A percentile compares a stretch with the other conserved stretches of the same genome.
phyloP scores from a whole-genome alignment of 352 stramenopile species.

The Pythium insidiosum region DNA sequence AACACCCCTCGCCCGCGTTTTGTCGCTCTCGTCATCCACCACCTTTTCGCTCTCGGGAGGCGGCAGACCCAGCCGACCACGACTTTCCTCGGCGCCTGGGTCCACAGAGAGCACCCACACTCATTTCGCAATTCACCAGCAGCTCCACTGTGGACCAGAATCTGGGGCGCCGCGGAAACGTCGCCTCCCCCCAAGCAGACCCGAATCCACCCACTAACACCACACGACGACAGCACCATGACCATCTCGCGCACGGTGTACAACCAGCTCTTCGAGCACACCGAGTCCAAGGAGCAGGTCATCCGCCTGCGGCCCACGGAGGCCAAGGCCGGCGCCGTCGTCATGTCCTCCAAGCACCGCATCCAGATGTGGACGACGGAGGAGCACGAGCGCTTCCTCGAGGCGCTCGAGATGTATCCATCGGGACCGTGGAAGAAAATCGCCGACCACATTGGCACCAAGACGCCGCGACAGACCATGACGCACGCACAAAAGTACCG shows the following conservation, averaged over 20 bases:
- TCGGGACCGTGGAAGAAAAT: slow-evolving; percentile 82
- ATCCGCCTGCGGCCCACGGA: slow-evolving; percentile 73
- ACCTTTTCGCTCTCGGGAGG: slow-evolving; percentile 16
- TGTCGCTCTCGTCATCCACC: slow-evolving; percentile 13
- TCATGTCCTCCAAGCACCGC: slow-evolving; percentile 75
- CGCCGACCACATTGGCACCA: slow-evolving; percentile 77
- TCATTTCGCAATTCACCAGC: slow-evolving; percentile 21
- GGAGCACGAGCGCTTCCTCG: slow-evolving; percentile 80
- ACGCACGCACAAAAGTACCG: slow-evolving; percentile 81
- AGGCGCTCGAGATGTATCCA: slow-evolving; percentile 79
- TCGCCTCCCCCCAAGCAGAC: slow-evolving; percentile 6
- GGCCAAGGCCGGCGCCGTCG: slow-evolving; percentile 67
- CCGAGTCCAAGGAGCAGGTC: slow-evolving; percentile 44
- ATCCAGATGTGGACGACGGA: slow-evolving; percentile 85
- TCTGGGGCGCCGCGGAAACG: no score
- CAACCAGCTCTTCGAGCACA: slow-evolving; percentile 78
- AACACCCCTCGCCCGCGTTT: slow-evolving; percentile 9
- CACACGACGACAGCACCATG: slow-evolving; percentile 21
- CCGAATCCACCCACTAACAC: background rate
- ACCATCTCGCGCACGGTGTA: slow-evolving; percentile 80
- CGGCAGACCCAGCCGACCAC: background rate
- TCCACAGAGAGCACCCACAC: no score
- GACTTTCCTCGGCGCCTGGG: no score
- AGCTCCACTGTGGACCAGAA: no score
- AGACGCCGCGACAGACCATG: slow-evolving; percentile 92